These are phyloP conservation scores for Sporormia fimetaria DNA, from an alignment of 495 filamentous ascomycete species.

Conservation along the genomic window DNA sequence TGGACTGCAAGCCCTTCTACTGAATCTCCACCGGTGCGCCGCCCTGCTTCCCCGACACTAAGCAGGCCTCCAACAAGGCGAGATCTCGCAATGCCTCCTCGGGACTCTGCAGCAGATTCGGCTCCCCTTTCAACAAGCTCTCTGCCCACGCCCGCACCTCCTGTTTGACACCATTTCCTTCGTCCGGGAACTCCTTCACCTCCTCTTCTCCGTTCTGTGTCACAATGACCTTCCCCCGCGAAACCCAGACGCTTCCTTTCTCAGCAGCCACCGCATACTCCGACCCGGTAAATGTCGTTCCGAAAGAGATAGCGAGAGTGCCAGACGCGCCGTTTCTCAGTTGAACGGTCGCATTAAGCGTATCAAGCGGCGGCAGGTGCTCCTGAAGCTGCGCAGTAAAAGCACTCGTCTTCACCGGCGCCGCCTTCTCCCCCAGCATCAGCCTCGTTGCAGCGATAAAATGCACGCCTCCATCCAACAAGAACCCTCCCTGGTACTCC, in stretches of 20 bases:
- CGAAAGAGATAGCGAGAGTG: conserved; percentile 50
- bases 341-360: conserved; percentile 52
- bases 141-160: conserved; percentile 59
- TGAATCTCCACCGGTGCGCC: conserved; percentile 36
- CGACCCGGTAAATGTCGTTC: conserved; percentile 47
- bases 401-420: conserved; percentile 41
- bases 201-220: conserved; percentile 33
- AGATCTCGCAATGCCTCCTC: conserved; percentile 61
- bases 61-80: conserved; percentile 52
- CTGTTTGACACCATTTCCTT: conserved; percentile 48
- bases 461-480: conserved; percentile 70
- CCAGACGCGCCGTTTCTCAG: conserved; percentile 53
- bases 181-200: conserved; percentile 42
- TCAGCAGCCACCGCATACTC: conserved; percentile 44
- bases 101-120: conserved; percentile 46
- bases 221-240: conserved; percentile 39
- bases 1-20: background rate
- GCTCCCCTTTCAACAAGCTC: conserved; percentile 38
- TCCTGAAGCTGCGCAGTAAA: conserved; percentile 47
- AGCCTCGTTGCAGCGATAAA: conserved; percentile 51
- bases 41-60: conserved; percentile 48
- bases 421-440: conserved; percentile 45
- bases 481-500: conserved; percentile 63
- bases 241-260: conserved; percentile 42
- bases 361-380: conserved; percentile 65